phyloP scores from a whole-genome alignment of 2,329 filamentous ascomycete genomes.

The Anthostomella pinea region DNA sequence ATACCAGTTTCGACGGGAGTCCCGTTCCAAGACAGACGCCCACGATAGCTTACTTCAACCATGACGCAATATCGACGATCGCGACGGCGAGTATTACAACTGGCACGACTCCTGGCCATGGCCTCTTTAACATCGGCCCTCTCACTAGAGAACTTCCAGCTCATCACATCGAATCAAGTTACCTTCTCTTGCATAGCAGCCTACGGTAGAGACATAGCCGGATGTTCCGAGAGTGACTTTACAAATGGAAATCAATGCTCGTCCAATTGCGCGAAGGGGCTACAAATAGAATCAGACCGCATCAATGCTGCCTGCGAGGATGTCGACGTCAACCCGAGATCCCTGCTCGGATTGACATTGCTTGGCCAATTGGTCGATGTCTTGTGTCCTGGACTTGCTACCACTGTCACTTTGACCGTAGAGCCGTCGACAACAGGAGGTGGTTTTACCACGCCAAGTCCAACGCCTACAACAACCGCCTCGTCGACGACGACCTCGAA shows the following conservation, averaged over 20 bases:
- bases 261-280: slow-evolving; percentile 23
- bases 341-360: slow-evolving; percentile 25
- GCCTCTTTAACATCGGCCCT: slow-evolving; percentile 23
- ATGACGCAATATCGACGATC: slow-evolving; percentile 18
- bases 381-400: slow-evolving; percentile 23
- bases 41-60: slow-evolving; percentile 4
- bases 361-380: slow-evolving; percentile 22
- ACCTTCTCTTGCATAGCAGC: slow-evolving; percentile 24
- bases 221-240: slow-evolving; percentile 25
- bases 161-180: slow-evolving; percentile 25
- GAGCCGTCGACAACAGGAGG: slow-evolving; percentile 15
- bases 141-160: slow-evolving; percentile 28
- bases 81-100: slow-evolving; percentile 16
- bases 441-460: slow-evolving; percentile 1
- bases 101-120: slow-evolving; percentile 16
- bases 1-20: too few relatives aligned
- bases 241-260: slow-evolving; percentile 24
- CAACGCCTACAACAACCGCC: neutral
- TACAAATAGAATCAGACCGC: slow-evolving; percentile 14
- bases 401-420: slow-evolving; percentile 22
- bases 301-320: slow-evolving; percentile 20
- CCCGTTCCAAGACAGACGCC: too few relatives aligned
- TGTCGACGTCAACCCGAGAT: slow-evolving; percentile 19
- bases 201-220: slow-evolving; percentile 23
- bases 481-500: slow-evolving; percentile 1